These are phyloP conservation scores for Tetracladium setigerum DNA, from an alignment of 495 filamentous ascomycete genomes.

Conservation along the genomic window DNA sequence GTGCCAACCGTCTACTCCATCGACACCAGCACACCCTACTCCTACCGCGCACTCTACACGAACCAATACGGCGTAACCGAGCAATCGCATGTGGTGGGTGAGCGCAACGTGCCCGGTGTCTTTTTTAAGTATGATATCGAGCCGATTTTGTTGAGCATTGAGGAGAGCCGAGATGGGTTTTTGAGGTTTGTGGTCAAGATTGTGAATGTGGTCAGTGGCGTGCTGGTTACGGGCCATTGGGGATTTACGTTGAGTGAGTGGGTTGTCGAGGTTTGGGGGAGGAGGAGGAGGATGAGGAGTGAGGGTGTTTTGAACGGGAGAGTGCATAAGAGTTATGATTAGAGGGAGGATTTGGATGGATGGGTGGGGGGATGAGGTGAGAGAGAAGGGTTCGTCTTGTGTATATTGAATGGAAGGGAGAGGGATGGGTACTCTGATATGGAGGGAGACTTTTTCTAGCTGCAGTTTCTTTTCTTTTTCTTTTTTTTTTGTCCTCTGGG, in stretches of 20 bases:
- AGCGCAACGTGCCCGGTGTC: conserved; percentile 76
- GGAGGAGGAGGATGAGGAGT: conserved; percentile 39
- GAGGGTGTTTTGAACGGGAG: conserved; percentile 54
- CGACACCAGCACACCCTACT: conserved; percentile 29
- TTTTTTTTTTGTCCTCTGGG: no score
- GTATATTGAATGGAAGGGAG: no score
- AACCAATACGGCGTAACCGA: conserved; percentile 98
- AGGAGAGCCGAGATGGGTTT: conserved; percentile 70
- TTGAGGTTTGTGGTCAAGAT: conserved; percentile 68
- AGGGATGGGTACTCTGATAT: no score
- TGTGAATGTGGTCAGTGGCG: conserved; percentile 53
- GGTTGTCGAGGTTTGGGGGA: conserved; percentile 39
- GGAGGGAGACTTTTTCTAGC: no score
- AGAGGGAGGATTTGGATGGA: background rate
- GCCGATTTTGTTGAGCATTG: conserved; percentile 80
- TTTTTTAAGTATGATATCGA: conserved; percentile 99
- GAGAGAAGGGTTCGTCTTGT: no score
- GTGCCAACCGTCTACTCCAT: conserved; percentile 93
- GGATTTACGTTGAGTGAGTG: conserved; percentile 47
- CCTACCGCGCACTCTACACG: conserved; percentile 60
- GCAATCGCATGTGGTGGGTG: conserved; percentile 59
- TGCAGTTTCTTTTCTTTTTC: no score
- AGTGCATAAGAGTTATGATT: conserved; percentile 32
- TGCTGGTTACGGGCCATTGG: conserved; percentile 55
- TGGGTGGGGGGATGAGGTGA: no score